phyloP scores from a whole-genome alignment of 1,284 basidiomycete species.

The Vanrija sp. region DNA sequence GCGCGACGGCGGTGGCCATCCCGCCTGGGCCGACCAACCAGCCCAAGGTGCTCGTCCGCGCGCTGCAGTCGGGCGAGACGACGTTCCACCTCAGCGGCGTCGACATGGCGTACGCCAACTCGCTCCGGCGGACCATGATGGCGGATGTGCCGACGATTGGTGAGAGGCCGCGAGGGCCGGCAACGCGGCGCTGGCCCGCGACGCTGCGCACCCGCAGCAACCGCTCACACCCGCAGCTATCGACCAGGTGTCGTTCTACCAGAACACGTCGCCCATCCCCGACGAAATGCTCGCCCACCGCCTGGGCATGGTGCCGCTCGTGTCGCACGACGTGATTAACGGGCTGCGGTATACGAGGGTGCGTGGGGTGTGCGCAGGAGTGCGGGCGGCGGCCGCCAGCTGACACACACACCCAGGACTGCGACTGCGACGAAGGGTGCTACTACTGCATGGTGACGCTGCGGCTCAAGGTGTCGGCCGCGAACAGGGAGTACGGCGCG shows the following conservation, averaged over 20 bases:
- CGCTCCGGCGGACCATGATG: constrained; percentile 82
- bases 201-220: too few relatives aligned
- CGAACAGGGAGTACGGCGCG: constrained; percentile 21
- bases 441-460: constrained; percentile 49
- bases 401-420: constrained; percentile 32
- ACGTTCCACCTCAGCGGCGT: constrained; percentile 91
- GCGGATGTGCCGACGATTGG: constrained; percentile 93
- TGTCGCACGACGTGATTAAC: constrained; percentile 78
- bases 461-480: constrained; percentile 37
- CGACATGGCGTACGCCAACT: constrained; percentile 89
- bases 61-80: constrained; percentile 68
- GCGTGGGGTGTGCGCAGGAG: background rate
- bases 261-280: constrained; percentile 88
- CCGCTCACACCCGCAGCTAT: constrained; percentile 62
- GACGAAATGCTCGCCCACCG: constrained; percentile 98
- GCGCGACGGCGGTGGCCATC: constrained; percentile 7
- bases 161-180: constrained; percentile 50
- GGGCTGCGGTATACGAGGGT: constrained; percentile 63
- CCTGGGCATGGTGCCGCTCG: constrained; percentile 87
- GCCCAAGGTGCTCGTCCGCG: constrained; percentile 35
- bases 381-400: background rate
- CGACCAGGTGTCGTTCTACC: constrained; percentile 89
- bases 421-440: constrained; percentile 50
- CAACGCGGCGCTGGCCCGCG: background rate
- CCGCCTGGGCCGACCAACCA: constrained; percentile 41